Conservation (phyloP, 495 filamentous ascomycete genomes). For the Aspergillus homomorphus region DNA sequence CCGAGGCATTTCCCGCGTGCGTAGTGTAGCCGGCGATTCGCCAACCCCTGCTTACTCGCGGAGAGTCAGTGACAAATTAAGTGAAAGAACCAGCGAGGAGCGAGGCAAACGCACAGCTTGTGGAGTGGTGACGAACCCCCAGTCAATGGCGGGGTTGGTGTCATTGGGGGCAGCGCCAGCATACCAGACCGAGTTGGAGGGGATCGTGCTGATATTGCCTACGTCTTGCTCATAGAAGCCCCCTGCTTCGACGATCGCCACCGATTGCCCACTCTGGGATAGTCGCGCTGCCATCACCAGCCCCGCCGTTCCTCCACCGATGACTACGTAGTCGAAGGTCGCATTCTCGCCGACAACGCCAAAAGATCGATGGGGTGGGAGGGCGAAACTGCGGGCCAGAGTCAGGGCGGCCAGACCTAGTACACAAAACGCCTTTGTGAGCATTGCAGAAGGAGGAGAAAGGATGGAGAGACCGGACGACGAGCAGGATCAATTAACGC, state of each 20-base stretch:
- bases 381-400: too few relatives aligned
- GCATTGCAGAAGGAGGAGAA: too few relatives aligned
- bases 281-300: constrained; percentile 46
- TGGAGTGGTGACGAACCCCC: constrained; percentile 37
- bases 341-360: not conserved
- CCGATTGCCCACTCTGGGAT: constrained; percentile 24
- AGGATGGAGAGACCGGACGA: too few relatives aligned
- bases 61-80: too few relatives aligned
- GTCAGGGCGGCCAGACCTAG: too few relatives aligned
- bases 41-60: not conserved
- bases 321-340: constrained; percentile 38
- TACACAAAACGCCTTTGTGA: too few relatives aligned
- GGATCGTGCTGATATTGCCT: constrained; percentile 45
- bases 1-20: constrained; percentile 44
- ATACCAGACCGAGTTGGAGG: constrained; percentile 28
- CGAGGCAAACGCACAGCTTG: constrained; percentile 18
- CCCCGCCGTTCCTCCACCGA: constrained; percentile 52
- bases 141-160: constrained; percentile 39
- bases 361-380: too few relatives aligned
- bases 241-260: constrained; percentile 54
- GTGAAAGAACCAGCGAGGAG: too few relatives aligned
- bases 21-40: constrained; percentile 30
- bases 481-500: too few relatives aligned
- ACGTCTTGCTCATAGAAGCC: constrained; percentile 49
- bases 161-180: constrained; percentile 21